phyloP scores from a whole-genome alignment of 2,329 filamentous ascomycete species.

The Immersiporthe knoxdaviesiana region DNA sequence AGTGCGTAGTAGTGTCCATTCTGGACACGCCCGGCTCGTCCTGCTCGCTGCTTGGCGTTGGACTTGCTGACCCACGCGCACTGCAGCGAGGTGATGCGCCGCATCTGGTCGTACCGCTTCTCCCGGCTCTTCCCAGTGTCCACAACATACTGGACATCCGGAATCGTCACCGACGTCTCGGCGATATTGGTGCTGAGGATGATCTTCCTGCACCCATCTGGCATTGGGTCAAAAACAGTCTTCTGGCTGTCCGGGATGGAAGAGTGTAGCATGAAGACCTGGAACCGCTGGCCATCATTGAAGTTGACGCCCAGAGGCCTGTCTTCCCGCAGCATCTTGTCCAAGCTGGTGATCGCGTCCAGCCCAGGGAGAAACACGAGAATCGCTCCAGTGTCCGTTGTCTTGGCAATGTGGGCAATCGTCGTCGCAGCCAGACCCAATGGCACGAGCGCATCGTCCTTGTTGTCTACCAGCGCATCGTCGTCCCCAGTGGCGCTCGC shows the following conservation, averaged over 20 bases:
- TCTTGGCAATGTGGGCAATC: conserved; percentile 49
- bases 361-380: conserved; percentile 52
- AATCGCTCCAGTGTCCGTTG: conserved; percentile 47
- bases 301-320: conserved; percentile 45
- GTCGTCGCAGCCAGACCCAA: conserved; percentile 46
- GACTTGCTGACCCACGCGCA: conserved; percentile 52
- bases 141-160: conserved; percentile 53
- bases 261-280: conserved; percentile 52
- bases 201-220: conserved; percentile 48
- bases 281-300: conserved; percentile 42
- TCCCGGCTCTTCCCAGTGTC: conserved; percentile 47
- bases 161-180: conserved; percentile 55
- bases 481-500: background rate
- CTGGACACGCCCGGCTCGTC: conserved; percentile 52
- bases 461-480: background rate
- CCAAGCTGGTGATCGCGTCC: conserved; percentile 31
- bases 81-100: conserved; percentile 43
- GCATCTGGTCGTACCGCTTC: conserved; percentile 45
- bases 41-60: conserved; percentile 51
- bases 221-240: conserved; percentile 44
- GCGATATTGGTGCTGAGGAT: conserved; percentile 55
- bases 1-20: conserved; percentile 54
- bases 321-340: conserved; percentile 41
- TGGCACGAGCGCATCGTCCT: conserved; percentile 37
- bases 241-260: conserved; percentile 46